A percentile compares a stretch with the other conserved stretches of the same genome.
phyloP scores from a whole-genome alignment of 805 yeast species.

The Kuraishia piskuri region DNA sequence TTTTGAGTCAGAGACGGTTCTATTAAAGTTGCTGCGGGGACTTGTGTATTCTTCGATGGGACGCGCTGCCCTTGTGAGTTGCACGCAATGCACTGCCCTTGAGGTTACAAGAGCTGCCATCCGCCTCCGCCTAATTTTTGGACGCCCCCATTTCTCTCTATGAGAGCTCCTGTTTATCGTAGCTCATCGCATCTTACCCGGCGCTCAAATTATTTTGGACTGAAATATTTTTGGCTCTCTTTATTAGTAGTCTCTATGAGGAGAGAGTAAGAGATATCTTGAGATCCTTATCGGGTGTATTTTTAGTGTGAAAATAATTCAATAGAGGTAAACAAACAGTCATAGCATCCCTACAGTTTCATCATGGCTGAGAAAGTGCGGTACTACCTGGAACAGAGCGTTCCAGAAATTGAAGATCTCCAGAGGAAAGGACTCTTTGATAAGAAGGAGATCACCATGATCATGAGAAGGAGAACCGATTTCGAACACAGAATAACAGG shows the following conservation, averaged over 20 bases:
- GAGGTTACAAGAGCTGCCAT: no score
- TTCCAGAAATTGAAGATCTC: conserved; percentile 89
- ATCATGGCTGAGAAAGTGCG: conserved; percentile 34
- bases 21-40: no score
- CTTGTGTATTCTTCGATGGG: no score
- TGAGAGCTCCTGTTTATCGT: background rate
- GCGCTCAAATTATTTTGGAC: background rate
- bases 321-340: no score
- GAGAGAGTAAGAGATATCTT: no score
- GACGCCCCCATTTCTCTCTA: background rate
- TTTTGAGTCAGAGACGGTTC: no score
- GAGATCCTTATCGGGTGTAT: no score
- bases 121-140: background rate
- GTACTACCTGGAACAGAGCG: conserved; percentile 56
- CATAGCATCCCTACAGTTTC: background rate
- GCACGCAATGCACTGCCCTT: no score
- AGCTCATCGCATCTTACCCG: background rate
- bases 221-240: background rate
- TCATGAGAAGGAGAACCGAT: conserved; percentile 91
- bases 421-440: conserved; percentile 74
- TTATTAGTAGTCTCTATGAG: no score
- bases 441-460: conserved; percentile 70
- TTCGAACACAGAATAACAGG: conserved; percentile 87
- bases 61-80: no score
- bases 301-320: no score